Evolutionary conservation across 2,329 filamentous ascomycete genomes (phyloP), one percentile per base, ranked within the genome.

Genomic region (Monosporascus sp.): DNA sequence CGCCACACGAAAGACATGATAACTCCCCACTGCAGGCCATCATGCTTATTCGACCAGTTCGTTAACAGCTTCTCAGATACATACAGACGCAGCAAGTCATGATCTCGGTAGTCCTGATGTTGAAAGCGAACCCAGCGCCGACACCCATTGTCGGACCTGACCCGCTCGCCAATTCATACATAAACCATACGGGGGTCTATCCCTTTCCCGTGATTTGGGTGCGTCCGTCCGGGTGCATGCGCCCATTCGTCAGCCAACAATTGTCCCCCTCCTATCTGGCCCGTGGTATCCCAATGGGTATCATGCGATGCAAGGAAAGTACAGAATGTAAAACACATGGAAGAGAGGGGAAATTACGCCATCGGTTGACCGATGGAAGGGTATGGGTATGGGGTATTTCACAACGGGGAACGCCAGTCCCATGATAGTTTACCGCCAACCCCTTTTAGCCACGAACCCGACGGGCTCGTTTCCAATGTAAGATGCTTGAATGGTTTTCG

Each of bases 291-390:
- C 59, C 57, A 59, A 61, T 57, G 65, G 65, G 65, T 68, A 68
- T 68, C 65, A 66, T 66, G 46, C 48, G 56, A 56, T 56, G 47
- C 53, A 66, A 59, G 53, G 62, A 65, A 63, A 58, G 65, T 60
- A 57, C 57, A 62, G 59, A 63, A 64, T 60, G 57, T 50, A 56
- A 55, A 52, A 54, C 56, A 35, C 48, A 35, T 35, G 24, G 38
- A 22, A 53, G 20, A 31, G 37, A 43, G 15, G 44, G 53, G 54
- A 53, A 45, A 50, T 48, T 7, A 50, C 48, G 31, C 9, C 31
- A 35, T 35, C 31, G 11, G 31, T 14, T 35, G 11, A 14, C 31
- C 31, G 31, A 35, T 35, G 31, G 31, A 35, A 35, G 9, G 31
- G 11, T 35, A 14, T 51, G 51, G 55, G 52, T 14, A 35, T 51